Evolutionary conservation across 352 stramenopile species (phyloP).

Genomic region (Lagenidium sp.): DNA sequence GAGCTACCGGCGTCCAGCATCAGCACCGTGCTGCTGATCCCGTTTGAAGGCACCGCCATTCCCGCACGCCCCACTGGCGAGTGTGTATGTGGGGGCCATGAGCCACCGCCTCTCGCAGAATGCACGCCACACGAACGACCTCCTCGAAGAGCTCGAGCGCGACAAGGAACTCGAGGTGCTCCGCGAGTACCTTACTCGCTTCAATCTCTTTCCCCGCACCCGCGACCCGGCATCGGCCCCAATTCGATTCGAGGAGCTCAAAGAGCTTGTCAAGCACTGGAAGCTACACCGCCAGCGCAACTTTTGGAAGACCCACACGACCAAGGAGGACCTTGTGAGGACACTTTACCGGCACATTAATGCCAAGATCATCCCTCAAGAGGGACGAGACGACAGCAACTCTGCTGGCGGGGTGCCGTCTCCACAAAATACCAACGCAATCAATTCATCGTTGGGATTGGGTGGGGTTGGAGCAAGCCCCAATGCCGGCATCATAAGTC

Average conservation of each 20-base stretch:
- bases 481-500: slow-evolving; percentile 6
- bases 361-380: slow-evolving; percentile 71
- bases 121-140: slow-evolving; percentile 68
- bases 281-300: slow-evolving; percentile 85
- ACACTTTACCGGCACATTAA: slow-evolving; percentile 85
- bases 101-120: slow-evolving; percentile 78
- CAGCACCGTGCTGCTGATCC: too few species aligned
- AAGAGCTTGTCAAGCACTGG: slow-evolving; percentile 86
- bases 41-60: too few species aligned
- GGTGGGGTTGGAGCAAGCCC: too few species aligned
- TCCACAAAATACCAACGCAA: neutral
- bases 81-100: too few species aligned
- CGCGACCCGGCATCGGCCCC: slow-evolving; percentile 60
- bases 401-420: neutral
- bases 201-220: slow-evolving; percentile 68
- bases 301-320: slow-evolving; percentile 87
- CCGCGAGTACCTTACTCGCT: slow-evolving; percentile 73
- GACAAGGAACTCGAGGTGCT: slow-evolving; percentile 84
- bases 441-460: neutral
- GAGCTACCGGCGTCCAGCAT: too few species aligned
- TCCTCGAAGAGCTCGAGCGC: slow-evolving; percentile 78
- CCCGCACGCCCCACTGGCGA: too few species aligned
- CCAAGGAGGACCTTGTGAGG: slow-evolving; percentile 81
- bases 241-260: slow-evolving; percentile 88
- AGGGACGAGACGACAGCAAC: slow-evolving; percentile 29